Conservation (phyloP, 352 stramenopile species). For the Elongisporangium senticosum region DNA sequence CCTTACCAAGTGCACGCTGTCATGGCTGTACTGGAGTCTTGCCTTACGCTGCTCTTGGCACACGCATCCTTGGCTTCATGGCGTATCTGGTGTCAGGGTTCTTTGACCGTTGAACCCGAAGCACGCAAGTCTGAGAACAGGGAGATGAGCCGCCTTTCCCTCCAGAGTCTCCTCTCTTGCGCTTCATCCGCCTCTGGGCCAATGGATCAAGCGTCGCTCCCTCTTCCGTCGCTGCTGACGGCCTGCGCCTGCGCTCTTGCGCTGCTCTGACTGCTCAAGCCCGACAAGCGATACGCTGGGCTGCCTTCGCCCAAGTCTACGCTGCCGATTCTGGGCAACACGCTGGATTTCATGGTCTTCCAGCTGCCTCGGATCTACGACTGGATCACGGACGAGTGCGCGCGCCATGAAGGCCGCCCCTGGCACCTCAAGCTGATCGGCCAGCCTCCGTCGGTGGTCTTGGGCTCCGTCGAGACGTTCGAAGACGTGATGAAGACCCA, state of each 20-base stretch:
- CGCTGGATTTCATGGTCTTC: constrained; percentile 30
- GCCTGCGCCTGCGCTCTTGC: constrained; percentile 5
- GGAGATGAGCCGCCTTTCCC: no score
- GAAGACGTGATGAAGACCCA: constrained; percentile 46
- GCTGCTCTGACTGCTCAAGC: constrained; percentile 17
- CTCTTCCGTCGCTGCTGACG: background rate
- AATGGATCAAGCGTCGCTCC: no score
- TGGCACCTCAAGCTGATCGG: constrained; percentile 33
- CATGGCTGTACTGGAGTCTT: no score
- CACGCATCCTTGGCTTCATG: no score
- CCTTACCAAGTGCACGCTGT: no score
- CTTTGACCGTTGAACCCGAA: no score
- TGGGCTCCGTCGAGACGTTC: constrained; percentile 28
- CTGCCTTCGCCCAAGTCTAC: constrained; percentile 28
- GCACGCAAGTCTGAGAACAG: no score
- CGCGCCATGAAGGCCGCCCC: constrained; percentile 22
- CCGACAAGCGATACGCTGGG: constrained; percentile 18
- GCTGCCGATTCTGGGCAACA: constrained; percentile 38
- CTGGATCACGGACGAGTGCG: constrained; percentile 40
- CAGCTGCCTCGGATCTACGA: constrained; percentile 38
- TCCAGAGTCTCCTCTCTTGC: no score
- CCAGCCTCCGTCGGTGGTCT: constrained; percentile 27
- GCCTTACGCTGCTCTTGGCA: no score
- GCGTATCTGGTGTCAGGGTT: no score
- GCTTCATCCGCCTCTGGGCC: no score